These are phyloP conservation scores for Scenedesmus sp. DNA, from an alignment of 163 green algal genomes.

Conservation along the genomic window DNA sequence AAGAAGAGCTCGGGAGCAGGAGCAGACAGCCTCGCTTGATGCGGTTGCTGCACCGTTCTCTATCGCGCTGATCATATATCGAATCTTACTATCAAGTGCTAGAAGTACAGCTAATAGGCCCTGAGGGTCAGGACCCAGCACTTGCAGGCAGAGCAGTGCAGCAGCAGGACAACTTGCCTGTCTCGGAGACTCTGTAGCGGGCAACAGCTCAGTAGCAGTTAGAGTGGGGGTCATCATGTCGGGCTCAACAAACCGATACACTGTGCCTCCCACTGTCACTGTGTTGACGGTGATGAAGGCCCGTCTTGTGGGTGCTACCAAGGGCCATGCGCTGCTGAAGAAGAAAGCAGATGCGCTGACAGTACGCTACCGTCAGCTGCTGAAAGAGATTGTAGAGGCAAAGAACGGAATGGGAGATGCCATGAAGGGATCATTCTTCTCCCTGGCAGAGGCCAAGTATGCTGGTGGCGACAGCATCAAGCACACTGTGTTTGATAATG, in stretches of 20 bases:
- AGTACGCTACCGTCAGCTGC: slow-evolving; percentile 92
- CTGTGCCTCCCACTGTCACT: slow-evolving; percentile 95
- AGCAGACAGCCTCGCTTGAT: not conserved
- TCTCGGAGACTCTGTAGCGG: not conserved
- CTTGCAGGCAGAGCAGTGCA: not conserved
- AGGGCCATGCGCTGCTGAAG: slow-evolving; percentile 98
- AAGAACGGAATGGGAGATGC: slow-evolving; percentile 92
- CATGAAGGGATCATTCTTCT: slow-evolving; percentile 96
- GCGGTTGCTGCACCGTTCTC: not conserved
- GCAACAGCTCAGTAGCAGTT: not conserved
- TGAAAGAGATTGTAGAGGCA: slow-evolving; percentile 97
- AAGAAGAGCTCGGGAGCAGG: not conserved
- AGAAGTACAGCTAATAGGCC: not conserved
- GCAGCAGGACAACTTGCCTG: not conserved
- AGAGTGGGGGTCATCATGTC: slow-evolving; percentile 66
- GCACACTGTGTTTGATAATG: slow-evolving; percentile 96
- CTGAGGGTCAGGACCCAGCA: not conserved
- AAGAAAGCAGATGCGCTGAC: slow-evolving; percentile 99
- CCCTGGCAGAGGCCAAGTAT: slow-evolving; percentile 97
- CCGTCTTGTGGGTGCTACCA: slow-evolving; percentile 93
- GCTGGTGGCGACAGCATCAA: slow-evolving; percentile 91
- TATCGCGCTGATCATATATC: not conserved
- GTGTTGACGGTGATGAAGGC: slow-evolving; percentile 97
- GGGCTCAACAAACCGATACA: slow-evolving; percentile 75
- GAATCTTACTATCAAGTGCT: not conserved